Evolutionary conservation across 2,329 filamentous ascomycete species (phyloP), one percentile per base, ranked within the genome.

Genomic region (Stromatinia cepivora): DNA sequence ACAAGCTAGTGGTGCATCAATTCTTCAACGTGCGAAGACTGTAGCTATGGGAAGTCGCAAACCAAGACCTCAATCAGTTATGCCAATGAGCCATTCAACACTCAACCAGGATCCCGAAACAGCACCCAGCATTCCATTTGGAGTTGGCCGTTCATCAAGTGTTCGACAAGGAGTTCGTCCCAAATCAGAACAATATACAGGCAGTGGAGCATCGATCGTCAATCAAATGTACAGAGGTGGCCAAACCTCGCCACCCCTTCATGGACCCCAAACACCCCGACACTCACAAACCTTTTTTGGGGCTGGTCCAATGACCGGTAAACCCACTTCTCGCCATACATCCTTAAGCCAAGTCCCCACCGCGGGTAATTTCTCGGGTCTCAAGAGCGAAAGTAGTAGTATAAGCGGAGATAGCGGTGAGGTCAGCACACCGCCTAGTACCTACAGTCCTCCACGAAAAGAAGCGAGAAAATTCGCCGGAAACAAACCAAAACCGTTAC

Each of bases 161-260:
- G 83, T 84, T 66, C 84, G 86, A 71, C 84, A 84, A 70, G 64
- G 66, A 20, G 78, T 72, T 65, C 82, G 88, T 52, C 88, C 88
- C 68, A 86, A 87, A 81, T 89, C 87, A 75, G 88, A 90, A 75
- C 88, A 90, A 79, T 87, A 82, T 76, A 85, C 85, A 0, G 77
- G 75, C 11, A 79, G 80, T 20, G 89, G 88, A 25, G 91, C 92
- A 10, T 88, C 86, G 70, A 87, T 97, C 42, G 90, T 97, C 62
- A 92, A 92, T 75, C 93, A 94, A 79, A 97, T 97, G 91, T 96
- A 96, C 82, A 90, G 90, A 76, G 90, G 90, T 20, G 86, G 88
- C 13, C 83, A 86, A 68, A 81, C 79, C 56, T 90, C 89, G 31
- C 84, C 87, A 57, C 82, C 85, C 4, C 81, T 89, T 36, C 82